Conservation (phyloP, 768 basidiomycete species). For the Phanerochaete carnosa region DNA sequence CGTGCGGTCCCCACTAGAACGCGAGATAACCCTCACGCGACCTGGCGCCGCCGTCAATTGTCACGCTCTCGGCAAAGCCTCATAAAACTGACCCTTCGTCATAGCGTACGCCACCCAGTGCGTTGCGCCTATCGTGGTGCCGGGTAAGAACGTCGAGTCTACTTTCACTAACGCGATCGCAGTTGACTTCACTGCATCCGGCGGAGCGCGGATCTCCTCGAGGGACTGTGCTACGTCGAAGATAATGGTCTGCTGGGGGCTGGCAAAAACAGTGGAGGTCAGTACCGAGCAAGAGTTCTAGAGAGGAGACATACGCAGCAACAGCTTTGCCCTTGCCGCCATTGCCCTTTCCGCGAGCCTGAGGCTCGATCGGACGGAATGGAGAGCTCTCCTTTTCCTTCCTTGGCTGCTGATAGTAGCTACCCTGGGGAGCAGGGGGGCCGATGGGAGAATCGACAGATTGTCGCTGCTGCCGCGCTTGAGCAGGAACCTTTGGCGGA, state of each 20-base stretch:
- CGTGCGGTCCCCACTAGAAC: constrained; percentile 85
- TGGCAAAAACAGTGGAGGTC: constrained; percentile 31
- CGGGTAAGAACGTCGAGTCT: constrained; percentile 79
- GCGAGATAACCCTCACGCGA: constrained; percentile 84
- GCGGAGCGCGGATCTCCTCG: constrained; percentile 72
- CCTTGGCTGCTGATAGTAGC: constrained; percentile 35
- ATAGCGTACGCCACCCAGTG: constrained; percentile 94
- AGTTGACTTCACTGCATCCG: constrained; percentile 81
- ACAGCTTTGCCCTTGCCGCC: constrained; percentile 50
- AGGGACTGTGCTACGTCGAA: constrained; percentile 74
- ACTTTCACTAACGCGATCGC: constrained; percentile 88
- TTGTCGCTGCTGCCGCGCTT: constrained; percentile 28
- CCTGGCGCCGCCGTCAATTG: constrained; percentile 32
- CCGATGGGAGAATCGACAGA: constrained; percentile 49
- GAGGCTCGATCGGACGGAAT: constrained; percentile 31
- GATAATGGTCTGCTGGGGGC: constrained; percentile 63
- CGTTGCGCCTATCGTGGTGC: constrained; percentile 86
- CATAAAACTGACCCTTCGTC: constrained; percentile 58
- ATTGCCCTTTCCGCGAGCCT: constrained; percentile 34
- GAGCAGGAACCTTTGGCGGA: constrained; percentile 57
- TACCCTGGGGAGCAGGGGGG: constrained; percentile 19
- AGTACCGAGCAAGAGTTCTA: background rate
- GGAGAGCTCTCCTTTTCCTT: constrained; percentile 72
- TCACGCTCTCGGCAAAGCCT: too few species aligned
- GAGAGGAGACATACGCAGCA: constrained; percentile 32